Evolutionary conservation across 2,329 filamentous ascomycete species (phyloP).

Genomic region (Lasiodiplodia citricola): DNA sequence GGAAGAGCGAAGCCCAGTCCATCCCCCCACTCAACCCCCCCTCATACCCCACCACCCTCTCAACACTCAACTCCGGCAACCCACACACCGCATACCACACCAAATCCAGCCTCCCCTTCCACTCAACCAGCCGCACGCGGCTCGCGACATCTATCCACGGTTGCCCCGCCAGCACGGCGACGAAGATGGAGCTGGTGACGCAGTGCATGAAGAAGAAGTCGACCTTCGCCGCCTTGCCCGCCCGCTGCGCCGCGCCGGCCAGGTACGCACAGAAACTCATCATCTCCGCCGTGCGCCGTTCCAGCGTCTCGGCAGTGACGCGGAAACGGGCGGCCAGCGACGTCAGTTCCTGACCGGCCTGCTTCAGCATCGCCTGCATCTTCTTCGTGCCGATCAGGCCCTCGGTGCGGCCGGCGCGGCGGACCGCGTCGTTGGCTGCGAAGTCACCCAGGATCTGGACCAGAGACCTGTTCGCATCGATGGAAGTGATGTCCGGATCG

Average conservation of each 20-base stretch:
- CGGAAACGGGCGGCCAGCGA: too few species aligned
- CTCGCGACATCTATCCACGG: constrained; percentile 65
- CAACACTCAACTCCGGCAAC: constrained; percentile 63
- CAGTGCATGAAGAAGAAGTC: constrained; percentile 87
- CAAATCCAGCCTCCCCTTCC: constrained; percentile 78
- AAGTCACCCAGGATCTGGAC: too few species aligned
- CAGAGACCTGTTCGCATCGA: too few species aligned
- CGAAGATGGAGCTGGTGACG: constrained; percentile 78
- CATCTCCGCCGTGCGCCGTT: constrained; percentile 64
- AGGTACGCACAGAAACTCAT: constrained; percentile 64
- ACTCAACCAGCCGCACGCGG: constrained; percentile 77
- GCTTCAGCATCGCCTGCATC: constrained; percentile 42
- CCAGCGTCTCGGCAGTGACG: constrained; percentile 45
- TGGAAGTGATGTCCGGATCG: too few species aligned
- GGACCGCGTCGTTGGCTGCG: too few species aligned
- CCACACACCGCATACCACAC: constrained; percentile 73
- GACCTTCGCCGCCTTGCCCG: constrained; percentile 71
- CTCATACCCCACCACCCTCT: neutral
- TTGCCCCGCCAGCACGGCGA: constrained; percentile 61
- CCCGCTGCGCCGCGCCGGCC: constrained; percentile 55
- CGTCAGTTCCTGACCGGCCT: constrained; percentile 34
- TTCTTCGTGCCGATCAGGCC: constrained; percentile 59
- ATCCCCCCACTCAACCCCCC: too few species aligned
- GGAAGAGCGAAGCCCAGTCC: too few species aligned
- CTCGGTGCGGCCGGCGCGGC: too few species aligned